These are phyloP conservation scores for Sugiyamaella xylanicola DNA, from an alignment of 1,139 yeast genomes.

Conservation along the genomic window DNA sequence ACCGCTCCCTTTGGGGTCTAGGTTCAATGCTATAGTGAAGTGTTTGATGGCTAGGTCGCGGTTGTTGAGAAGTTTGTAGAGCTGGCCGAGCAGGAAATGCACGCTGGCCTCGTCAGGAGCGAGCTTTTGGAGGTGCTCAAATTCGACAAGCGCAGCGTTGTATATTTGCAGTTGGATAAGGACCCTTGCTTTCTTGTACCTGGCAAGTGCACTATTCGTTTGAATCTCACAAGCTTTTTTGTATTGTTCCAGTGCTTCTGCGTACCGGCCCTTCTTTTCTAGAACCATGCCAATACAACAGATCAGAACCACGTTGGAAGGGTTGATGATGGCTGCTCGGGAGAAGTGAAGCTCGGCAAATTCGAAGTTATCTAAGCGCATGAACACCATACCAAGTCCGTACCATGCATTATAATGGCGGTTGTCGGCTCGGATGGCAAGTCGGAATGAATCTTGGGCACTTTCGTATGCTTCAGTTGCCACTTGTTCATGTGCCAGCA, in stretches of 20 bases:
- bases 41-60: constrained; percentile 80
- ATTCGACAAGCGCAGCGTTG: constrained; percentile 69
- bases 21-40: constrained; percentile 83
- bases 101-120: constrained; percentile 97
- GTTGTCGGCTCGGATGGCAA: constrained; percentile 73
- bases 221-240: constrained; percentile 82
- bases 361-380: constrained; percentile 80
- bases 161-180: constrained; percentile 71
- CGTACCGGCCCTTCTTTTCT: constrained; percentile 70
- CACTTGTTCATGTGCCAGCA: constrained; percentile 91
- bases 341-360: constrained; percentile 87
- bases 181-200: constrained; percentile 86
- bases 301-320: constrained; percentile 82
- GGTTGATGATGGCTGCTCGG: constrained; percentile 85
- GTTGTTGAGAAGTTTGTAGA: constrained; percentile 75
- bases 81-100: constrained; percentile 83
- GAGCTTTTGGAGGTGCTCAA: constrained; percentile 66
- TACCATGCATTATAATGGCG: constrained; percentile 94
- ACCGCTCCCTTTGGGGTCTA: constrained; percentile 93
- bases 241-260: constrained; percentile 79
- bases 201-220: constrained; percentile 82
- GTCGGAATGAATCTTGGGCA: constrained; percentile 82
- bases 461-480: constrained; percentile 88
- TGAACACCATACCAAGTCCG: constrained; percentile 93
- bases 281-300: constrained; percentile 95